phyloP scores from a whole-genome alignment of 1,139 yeast species.

The Suhomyces guaymorum region DNA sequence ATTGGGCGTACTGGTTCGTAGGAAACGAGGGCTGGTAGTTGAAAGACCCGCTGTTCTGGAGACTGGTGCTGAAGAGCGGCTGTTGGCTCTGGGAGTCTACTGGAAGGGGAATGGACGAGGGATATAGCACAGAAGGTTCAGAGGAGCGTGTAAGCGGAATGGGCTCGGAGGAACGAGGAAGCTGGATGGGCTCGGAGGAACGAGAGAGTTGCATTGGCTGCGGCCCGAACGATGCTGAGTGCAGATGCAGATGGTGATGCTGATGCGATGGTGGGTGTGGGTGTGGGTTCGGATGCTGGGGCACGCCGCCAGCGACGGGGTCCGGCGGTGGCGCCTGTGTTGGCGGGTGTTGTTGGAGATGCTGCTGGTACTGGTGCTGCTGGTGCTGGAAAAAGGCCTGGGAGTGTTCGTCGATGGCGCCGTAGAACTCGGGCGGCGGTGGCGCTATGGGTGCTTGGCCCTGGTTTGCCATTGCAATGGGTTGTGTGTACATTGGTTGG shows the following conservation, averaged over 20 bases:
- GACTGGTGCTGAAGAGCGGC: background rate
- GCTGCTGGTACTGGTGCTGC: constrained; percentile 15
- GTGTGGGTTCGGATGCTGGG: constrained; percentile 1
- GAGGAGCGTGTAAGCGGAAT: too few species aligned
- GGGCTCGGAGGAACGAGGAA: too few species aligned
- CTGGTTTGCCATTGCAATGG: constrained; percentile 1
- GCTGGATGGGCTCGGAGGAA: constrained; percentile 7
- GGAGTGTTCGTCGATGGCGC: constrained; percentile 9
- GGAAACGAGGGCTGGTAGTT: constrained; percentile 3
- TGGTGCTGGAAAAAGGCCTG: constrained; percentile 13
- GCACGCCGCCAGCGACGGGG: constrained; percentile 4
- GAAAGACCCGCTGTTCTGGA: background rate
- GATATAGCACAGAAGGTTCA: constrained; percentile 10
- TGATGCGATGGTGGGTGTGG: background rate
- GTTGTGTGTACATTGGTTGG: constrained; percentile 3
- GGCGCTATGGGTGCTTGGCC: too few species aligned
- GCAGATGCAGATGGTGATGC: too few species aligned
- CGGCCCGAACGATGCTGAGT: too few species aligned
- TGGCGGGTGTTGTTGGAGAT: constrained; percentile 9
- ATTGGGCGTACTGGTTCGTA: constrained; percentile 4
- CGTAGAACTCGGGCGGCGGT: constrained; percentile 3
- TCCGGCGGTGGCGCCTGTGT: constrained; percentile 3
- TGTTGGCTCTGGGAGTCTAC: constrained; percentile 11
- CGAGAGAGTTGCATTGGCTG: too few species aligned
- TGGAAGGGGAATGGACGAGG: constrained; percentile 9